These are phyloP conservation scores for Penicillium turbatum DNA, from an alignment of 495 filamentous ascomycete genomes.

Conservation along the genomic window DNA sequence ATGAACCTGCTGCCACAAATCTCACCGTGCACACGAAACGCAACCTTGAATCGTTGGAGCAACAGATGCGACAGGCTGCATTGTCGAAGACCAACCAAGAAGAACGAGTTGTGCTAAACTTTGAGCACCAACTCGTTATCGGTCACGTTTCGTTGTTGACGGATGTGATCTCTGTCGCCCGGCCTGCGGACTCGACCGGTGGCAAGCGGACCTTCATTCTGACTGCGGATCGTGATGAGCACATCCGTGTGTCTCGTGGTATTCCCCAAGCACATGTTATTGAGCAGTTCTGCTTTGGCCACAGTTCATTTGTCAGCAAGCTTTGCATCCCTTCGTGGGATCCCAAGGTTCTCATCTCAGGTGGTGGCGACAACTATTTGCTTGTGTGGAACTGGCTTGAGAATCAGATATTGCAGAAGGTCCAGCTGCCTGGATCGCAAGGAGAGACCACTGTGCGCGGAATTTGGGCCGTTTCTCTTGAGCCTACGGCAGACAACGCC, in stretches of 20 bases:
- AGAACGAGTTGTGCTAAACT: slow-evolving; percentile 47
- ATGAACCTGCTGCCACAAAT: slow-evolving; percentile 58
- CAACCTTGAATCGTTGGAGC: slow-evolving; percentile 69
- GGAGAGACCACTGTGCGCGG: slow-evolving; percentile 31
- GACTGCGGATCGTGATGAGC: slow-evolving; percentile 92
- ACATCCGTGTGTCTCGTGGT: slow-evolving; percentile 86
- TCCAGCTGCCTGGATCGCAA: slow-evolving; percentile 29
- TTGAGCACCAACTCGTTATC: slow-evolving; percentile 71
- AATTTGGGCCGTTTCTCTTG: slow-evolving; percentile 35
- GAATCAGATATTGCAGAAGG: slow-evolving; percentile 48
- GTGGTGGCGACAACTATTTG: slow-evolving; percentile 76
- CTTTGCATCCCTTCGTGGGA: slow-evolving; percentile 58
- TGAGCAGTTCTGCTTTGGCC: slow-evolving; percentile 83
- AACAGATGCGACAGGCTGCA: slow-evolving; percentile 54
- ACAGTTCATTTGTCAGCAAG: slow-evolving; percentile 73
- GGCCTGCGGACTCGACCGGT: slow-evolving; percentile 23
- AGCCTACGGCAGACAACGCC: slow-evolving; percentile 3
- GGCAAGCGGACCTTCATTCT: slow-evolving; percentile 64
- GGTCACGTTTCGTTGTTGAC: slow-evolving; percentile 95
- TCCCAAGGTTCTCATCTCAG: slow-evolving; percentile 67
- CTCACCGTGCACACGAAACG: slow-evolving; percentile 80
- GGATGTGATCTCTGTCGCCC: slow-evolving; percentile 54
- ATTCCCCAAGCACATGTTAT: slow-evolving; percentile 82
- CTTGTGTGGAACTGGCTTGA: slow-evolving; percentile 78
- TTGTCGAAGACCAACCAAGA: slow-evolving; percentile 29